Conservation (phyloP, 140 eudicot genomes). For the Anethum foeniculum region DNA sequence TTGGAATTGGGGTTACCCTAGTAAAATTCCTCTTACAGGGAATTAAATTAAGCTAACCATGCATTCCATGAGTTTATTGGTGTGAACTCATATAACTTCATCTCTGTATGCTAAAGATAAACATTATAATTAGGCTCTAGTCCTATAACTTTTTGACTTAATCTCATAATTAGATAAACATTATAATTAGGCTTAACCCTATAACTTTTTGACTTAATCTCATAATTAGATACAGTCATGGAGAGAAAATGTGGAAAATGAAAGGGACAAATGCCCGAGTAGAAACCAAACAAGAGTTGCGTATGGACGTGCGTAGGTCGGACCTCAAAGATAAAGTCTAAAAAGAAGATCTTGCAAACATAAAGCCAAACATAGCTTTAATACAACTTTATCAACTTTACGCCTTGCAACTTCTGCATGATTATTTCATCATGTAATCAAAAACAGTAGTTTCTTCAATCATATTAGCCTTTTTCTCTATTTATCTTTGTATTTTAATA, state of each 20-base stretch:
- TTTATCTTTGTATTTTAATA: too few relatives aligned
- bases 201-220: background rate
- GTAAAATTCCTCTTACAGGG: too few relatives aligned
- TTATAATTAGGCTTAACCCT: background rate
- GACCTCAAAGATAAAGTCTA: slow-evolving; percentile 1
- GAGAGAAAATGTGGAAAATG: background rate
- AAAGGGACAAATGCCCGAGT: background rate
- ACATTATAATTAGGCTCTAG: background rate
- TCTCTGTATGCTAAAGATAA: too few relatives aligned
- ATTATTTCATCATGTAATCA: slow-evolving; percentile 3
- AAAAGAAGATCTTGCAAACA: background rate
- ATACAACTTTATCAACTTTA: background rate
- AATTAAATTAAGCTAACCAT: too few relatives aligned
- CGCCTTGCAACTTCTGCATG: background rate
- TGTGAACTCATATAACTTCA: background rate
- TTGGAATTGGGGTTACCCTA: too few relatives aligned
- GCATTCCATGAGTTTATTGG: background rate
- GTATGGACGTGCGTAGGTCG: slow-evolving; percentile 2
- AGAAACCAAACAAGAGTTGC: background rate
- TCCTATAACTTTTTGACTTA: background rate
- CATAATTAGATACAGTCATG: background rate
- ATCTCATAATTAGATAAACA: background rate
- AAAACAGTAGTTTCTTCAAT: slow-evolving; percentile 1
- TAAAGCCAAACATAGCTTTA: slow-evolving; percentile 1
- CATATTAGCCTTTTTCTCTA: background rate